Evolutionary conservation across 2,329 filamentous ascomycete species (phyloP).

Genomic region (Purpureocillium lavendulum): DNA sequence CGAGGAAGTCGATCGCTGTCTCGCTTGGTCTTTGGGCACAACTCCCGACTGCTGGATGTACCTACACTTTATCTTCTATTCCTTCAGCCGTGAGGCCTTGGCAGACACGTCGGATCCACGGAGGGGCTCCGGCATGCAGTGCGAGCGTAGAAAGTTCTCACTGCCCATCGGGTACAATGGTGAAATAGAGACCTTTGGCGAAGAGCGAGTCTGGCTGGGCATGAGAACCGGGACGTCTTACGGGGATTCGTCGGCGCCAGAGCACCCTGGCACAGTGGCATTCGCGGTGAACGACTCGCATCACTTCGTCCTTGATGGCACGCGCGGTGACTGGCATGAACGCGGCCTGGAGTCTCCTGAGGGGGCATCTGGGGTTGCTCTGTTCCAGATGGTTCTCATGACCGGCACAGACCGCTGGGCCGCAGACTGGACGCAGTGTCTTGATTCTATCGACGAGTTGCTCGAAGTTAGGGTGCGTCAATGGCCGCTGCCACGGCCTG

Average conservation of each 20-base stretch:
- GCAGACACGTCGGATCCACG: neutral
- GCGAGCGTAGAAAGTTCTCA: neutral
- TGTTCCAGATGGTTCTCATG: neutral
- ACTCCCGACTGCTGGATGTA: slow-evolving; percentile 1
- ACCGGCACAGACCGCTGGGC: neutral
- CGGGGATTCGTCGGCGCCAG: too few species aligned
- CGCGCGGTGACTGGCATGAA: neutral
- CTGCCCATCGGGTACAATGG: neutral
- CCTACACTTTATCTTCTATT: neutral
- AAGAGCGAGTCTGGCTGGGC: neutral
- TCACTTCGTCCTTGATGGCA: neutral
- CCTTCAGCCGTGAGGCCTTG: neutral
- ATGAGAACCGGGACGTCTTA: neutral
- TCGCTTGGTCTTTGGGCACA: neutral
- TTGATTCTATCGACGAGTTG: neutral
- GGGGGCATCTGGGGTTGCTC: neutral
- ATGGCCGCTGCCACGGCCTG: too few species aligned
- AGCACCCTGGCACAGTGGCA: neutral
- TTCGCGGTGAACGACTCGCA: neutral
- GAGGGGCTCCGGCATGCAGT: neutral
- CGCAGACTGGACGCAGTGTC: neutral
- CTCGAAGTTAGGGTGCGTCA: too few species aligned
- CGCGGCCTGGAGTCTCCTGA: neutral
- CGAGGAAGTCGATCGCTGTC: neutral
- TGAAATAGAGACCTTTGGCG: neutral